phyloP scores from a whole-genome alignment of 495 filamentous ascomycete species.

The Apiosordaria backusii region DNA sequence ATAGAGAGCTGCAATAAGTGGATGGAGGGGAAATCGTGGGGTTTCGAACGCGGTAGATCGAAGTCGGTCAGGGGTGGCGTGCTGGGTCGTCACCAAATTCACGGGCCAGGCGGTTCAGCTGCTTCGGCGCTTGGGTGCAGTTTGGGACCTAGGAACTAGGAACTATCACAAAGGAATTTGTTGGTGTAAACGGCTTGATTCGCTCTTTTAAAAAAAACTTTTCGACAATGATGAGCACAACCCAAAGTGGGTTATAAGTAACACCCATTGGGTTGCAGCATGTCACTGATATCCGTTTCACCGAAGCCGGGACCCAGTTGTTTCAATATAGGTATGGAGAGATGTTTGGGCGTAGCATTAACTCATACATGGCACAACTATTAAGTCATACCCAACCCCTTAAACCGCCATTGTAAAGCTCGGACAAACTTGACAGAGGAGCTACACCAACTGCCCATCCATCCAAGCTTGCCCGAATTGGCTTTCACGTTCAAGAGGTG shows the following conservation, averaged over 20 bases:
- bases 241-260: background rate
- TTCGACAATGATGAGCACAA: background rate
- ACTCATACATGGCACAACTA: constrained; percentile 9
- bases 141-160: background rate
- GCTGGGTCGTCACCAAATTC: constrained; percentile 2
- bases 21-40: constrained; percentile 11
- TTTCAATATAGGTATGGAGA: background rate
- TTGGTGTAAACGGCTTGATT: background rate
- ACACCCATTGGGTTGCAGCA: background rate
- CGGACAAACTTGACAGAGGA: background rate
- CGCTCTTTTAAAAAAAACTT: background rate
- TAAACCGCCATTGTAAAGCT: background rate
- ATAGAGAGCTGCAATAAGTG: background rate
- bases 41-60: background rate
- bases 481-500: background rate
- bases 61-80: constrained; percentile 8
- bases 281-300: background rate
- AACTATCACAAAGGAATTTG: background rate
- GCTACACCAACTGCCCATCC: background rate
- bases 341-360: background rate
- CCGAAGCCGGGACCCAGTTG: background rate
- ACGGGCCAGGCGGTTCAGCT: background rate
- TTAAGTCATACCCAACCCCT: constrained; percentile 7
- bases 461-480: background rate
- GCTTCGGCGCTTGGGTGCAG: background rate